Evolutionary conservation across 208 protist species (phyloP).

Genomic region (Acanthamoeba culbertsoni): DNA sequence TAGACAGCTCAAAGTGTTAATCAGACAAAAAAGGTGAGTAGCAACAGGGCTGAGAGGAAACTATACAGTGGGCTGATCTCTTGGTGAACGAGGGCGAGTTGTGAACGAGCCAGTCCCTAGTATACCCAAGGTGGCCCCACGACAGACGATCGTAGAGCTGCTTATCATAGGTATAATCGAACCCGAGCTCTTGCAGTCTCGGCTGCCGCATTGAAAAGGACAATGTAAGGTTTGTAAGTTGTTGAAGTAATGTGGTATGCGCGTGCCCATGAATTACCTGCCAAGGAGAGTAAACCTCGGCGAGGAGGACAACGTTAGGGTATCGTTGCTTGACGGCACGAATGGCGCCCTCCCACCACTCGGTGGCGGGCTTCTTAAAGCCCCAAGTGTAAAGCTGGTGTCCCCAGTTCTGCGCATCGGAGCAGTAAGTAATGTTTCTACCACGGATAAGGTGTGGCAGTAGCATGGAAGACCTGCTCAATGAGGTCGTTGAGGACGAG

Average conservation of each 20-base stretch:
- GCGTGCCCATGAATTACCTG: background rate
- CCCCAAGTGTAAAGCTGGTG: conserved; percentile 67
- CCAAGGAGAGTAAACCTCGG: conserved; percentile 69
- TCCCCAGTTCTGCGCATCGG: conserved; percentile 65
- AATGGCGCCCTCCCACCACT: conserved; percentile 83
- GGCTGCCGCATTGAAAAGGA: background rate
- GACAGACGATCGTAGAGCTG: conserved; percentile 75
- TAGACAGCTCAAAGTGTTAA: background rate
- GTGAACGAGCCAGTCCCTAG: conserved; percentile 39
- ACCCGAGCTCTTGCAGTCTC: conserved; percentile 75
- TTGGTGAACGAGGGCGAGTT: background rate
- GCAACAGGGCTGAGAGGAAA: background rate
- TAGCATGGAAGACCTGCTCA: too few relatives aligned
- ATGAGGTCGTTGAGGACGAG: conserved; percentile 80
- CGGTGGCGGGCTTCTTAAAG: conserved; percentile 68
- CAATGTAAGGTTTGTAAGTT: conserved; percentile 66
- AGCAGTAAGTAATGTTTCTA: background rate
- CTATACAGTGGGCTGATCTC: background rate
- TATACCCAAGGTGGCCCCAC: conserved; percentile 62
- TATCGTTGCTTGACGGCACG: conserved; percentile 68
- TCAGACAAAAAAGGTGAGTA: background rate
- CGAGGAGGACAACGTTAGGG: conserved; percentile 80
- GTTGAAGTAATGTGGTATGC: background rate
- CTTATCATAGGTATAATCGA: conserved; percentile 86
- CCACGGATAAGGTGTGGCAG: too few relatives aligned